Conservation (phyloP, 345 rosid species). For the Salix koriyanagi region DNA sequence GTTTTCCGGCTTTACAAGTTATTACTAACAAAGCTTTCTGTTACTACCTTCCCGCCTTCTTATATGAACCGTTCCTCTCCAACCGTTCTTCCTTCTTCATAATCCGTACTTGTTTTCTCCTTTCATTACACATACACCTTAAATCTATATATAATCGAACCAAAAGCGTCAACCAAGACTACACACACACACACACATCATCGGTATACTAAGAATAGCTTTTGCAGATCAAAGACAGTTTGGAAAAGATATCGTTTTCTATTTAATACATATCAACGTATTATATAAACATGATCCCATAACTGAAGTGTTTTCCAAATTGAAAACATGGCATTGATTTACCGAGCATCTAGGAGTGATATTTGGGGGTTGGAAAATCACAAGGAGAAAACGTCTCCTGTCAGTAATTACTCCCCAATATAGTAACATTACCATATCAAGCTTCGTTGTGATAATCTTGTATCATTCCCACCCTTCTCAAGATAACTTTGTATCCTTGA, state of each 20-base stretch:
- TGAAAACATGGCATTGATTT: neutral
- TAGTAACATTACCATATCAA: neutral
- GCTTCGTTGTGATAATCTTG: neutral
- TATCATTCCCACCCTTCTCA: neutral
- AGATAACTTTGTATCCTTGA: neutral
- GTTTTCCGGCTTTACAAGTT: conserved; percentile 8
- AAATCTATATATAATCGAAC: too few species aligned
- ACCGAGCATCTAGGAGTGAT: neutral
- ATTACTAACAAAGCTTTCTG: neutral
- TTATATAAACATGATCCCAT: too few species aligned
- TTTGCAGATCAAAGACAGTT: too few species aligned
- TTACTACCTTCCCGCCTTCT: neutral
- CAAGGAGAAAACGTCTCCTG: neutral
- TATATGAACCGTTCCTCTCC: neutral
- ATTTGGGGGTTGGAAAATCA: neutral
- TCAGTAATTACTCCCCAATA: neutral
- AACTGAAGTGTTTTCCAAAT: too few species aligned
- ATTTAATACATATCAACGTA: neutral
- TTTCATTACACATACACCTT: too few species aligned
- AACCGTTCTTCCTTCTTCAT: neutral
- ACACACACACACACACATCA: too few species aligned
- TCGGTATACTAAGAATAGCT: too few species aligned
- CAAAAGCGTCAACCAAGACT: too few species aligned
- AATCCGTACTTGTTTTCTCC: too few species aligned
- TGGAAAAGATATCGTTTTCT: too few species aligned